Conservation (phyloP, 2,329 filamentous ascomycete species). For the Raffaelea deltoideospora region DNA sequence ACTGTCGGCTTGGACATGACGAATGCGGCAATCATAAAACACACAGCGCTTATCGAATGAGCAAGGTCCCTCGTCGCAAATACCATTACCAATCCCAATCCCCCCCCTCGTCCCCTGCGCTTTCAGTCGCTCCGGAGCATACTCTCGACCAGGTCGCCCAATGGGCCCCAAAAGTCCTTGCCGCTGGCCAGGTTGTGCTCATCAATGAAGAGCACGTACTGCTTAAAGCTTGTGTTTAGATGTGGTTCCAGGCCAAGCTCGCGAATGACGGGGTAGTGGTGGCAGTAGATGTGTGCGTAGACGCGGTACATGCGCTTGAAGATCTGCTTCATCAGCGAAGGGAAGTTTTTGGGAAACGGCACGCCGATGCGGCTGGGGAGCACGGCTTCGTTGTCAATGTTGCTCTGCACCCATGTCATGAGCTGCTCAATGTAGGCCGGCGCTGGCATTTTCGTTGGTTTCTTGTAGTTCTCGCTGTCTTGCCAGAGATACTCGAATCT, state of each 20-base stretch:
- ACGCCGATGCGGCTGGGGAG: conserved; percentile 94
- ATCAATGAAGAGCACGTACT: conserved; percentile 97
- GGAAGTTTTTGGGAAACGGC: conserved; percentile 87
- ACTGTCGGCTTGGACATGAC: no score
- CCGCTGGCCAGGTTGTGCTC: conserved; percentile 86
- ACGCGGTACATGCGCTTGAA: conserved; percentile 99
- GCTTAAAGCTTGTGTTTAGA: conserved; percentile 98
- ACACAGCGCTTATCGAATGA: no score
- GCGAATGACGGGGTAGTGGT: conserved; percentile 94
- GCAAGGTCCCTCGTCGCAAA: no score
- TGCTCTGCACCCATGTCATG: conserved; percentile 91
- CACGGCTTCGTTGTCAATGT: conserved; percentile 87
- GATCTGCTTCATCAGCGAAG: conserved; percentile 76
- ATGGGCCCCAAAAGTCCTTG: conserved; percentile 92
- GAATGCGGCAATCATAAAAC: no score
- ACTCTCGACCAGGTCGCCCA: conserved; percentile 92
- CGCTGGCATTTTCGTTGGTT: conserved; percentile 94
- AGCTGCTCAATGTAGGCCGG: conserved; percentile 96
- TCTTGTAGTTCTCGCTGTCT: conserved; percentile 83
- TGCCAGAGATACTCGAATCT: conserved; percentile 99
- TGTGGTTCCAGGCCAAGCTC: conserved; percentile 92
- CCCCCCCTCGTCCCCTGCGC: no score
- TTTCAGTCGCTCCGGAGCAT: conserved; percentile 91
- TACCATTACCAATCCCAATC: background rate
- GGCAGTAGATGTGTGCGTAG: conserved; percentile 98